Evolutionary conservation across 768 basidiomycete species (phyloP).

Genomic region (Gymnopilus junonius): DNA sequence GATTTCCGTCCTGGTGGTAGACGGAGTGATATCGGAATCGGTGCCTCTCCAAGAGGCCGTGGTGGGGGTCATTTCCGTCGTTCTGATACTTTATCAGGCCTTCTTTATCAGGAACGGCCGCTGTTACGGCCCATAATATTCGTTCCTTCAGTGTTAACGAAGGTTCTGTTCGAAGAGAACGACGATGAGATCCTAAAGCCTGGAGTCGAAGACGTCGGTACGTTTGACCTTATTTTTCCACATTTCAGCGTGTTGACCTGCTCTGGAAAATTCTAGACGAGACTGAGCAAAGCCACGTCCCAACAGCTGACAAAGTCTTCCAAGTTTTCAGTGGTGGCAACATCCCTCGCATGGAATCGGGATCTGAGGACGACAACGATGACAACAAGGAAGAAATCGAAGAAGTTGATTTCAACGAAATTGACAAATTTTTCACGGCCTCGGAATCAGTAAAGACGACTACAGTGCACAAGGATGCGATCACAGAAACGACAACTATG

Average conservation of each 20-base stretch:
- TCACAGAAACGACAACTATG: conserved; percentile 6
- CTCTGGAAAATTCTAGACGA: conserved; percentile 39
- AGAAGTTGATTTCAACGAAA: conserved; percentile 71
- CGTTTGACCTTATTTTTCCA: conserved; percentile 24
- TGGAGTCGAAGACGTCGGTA: conserved; percentile 54
- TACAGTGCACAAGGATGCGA: conserved; percentile 21
- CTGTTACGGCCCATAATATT: conserved; percentile 71
- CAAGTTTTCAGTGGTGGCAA: conserved; percentile 58
- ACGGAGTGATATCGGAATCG: conserved; percentile 31
- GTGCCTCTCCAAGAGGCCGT: conserved; percentile 25
- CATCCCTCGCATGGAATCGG: conserved; percentile 26
- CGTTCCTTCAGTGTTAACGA: conserved; percentile 60
- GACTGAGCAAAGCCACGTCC: conserved; percentile 57
- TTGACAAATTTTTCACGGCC: conserved; percentile 50
- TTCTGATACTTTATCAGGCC: conserved; percentile 53
- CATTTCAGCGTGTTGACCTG: too few species aligned
- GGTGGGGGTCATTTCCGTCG: conserved; percentile 33
- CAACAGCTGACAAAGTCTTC: conserved; percentile 72
- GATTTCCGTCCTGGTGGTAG: conserved; percentile 23
- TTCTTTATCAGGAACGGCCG: conserved; percentile 62
- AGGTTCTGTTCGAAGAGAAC: conserved; percentile 55
- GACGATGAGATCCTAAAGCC: conserved; percentile 68
- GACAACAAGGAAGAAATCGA: conserved; percentile 44
- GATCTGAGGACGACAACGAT: conserved; percentile 33
- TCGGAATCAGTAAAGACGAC: conserved; percentile 16